Base-by-base conservation (phyloP, 441 rosid species). In the Croton laevigatus region DNA sequence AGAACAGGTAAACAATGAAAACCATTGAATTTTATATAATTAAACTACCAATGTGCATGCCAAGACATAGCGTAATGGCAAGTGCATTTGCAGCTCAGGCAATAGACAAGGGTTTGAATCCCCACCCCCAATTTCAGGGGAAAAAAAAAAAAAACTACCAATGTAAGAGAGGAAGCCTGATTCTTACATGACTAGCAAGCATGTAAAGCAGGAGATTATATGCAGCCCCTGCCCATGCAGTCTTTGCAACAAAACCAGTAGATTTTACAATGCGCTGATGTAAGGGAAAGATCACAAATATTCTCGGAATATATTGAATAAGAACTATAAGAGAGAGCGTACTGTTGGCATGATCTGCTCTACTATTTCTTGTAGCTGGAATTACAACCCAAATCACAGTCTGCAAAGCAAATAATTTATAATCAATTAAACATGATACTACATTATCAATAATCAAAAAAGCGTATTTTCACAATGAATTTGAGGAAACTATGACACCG, bases 171-270 rank as follows among this genome's bases (percentile, higher is more conserved):
- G 66, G 14, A 27, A 59, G 20, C 48, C 59, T 37, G 34, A 40
- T 52, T 14, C 90, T 84, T 80, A 94, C 97, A 84, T 91, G 97
- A 79, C 95, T 87, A n/a, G 89, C 90, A 65, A 94, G 89, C 53
- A 88, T 81, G 78, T 79, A 94, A 23, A 89, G 89, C 22, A 94
- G 46, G 66, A 94, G 91, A 76, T 92, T 94, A 81, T 90, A 91
- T n/a, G 85, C 96, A 44, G 97, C 94, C 17, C 98, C 97, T 0
- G 97, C 85, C 97, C 98, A 94, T 14, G 97, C 88, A 57, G 96
- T 89, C 83, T 82, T 91, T 61, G 98, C 94, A 23, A 90, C 81
- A 46, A 89, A 89, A 16, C 98, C 97, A 0, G 96, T 88, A 22
- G 89, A 81, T 81, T 86, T 94, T 52, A 90, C 82, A 68, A 91